These are phyloP conservation scores for Trichopus zeylanicus DNA, from an alignment of 116 monocot species.

Conservation along the genomic window DNA sequence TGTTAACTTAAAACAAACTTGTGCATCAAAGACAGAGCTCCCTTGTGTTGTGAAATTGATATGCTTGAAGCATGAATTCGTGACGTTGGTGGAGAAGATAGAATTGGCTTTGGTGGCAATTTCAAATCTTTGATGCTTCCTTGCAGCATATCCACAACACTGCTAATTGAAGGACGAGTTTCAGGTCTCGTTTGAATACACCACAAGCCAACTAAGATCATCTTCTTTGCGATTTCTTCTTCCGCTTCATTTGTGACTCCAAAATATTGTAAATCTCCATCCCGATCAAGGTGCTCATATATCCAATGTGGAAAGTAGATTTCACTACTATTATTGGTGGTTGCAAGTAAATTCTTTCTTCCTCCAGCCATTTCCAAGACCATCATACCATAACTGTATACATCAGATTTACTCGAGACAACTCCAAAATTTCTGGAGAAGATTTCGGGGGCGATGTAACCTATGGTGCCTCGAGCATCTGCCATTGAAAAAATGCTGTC, in stretches of 20 bases:
- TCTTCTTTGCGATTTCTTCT: constrained; percentile 6
- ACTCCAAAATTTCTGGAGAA: constrained; percentile 63
- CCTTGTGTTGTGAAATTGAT: no score
- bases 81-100: no score
- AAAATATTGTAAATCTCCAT: constrained; percentile 42
- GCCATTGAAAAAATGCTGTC: constrained; percentile 45
- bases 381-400: constrained; percentile 6
- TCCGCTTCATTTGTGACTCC: constrained; percentile 21
- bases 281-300: constrained; percentile 42
- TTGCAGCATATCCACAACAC: constrained; percentile 39
- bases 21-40: no score
- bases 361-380: constrained; percentile 5
- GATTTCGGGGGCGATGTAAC: constrained; percentile 63
- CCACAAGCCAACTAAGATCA: constrained; percentile 21
- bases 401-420: constrained; percentile 23
- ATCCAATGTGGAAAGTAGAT: constrained; percentile 22
- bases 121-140: constrained; percentile 4
- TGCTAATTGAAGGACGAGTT: constrained; percentile 50
- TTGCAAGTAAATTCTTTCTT: constrained; percentile 17
- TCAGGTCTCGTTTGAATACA: constrained; percentile 54
- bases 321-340: constrained; percentile 51
- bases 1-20: no score
- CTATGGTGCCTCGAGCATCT: constrained; percentile 63
- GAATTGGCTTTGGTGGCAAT: constrained; percentile 11
- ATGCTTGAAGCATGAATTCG: no score